These are phyloP conservation scores for Brassica balearica DNA, from an alignment of 441 rosid genomes.

Conservation along the genomic window DNA sequence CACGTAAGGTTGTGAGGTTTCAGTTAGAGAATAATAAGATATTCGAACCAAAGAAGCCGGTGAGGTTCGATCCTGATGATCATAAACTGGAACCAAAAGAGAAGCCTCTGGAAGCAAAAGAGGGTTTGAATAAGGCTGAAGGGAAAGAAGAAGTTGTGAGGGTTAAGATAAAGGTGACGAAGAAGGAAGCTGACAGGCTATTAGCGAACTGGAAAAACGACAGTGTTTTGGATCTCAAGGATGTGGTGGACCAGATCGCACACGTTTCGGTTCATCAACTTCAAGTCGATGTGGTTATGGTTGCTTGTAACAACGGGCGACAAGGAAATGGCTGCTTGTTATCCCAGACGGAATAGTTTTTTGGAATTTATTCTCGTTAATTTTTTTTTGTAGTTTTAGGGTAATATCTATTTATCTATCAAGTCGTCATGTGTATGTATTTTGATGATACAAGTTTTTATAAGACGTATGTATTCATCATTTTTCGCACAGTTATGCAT, in stretches of 20 bases:
- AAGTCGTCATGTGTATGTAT: not conserved
- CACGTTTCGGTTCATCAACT: conserved; percentile 40
- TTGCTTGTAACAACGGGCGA: conserved; percentile 23
- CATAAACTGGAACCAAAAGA: conserved; percentile 23
- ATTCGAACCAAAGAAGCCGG: conserved; percentile 32
- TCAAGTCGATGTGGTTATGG: conserved; percentile 40
- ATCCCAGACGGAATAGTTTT: not conserved
- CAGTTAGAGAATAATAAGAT: conserved; percentile 41
- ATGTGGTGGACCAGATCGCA: conserved; percentile 38
- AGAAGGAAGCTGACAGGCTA: conserved; percentile 39
- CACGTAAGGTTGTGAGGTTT: conserved; percentile 46
- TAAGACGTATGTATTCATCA: not conserved
- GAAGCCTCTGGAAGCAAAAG: conserved; percentile 20
- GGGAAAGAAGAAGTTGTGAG: conserved; percentile 36
- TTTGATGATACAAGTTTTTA: not conserved
- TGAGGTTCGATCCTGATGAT: conserved; percentile 1
- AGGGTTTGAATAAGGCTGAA: conserved; percentile 7
- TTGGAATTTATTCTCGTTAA: not conserved
- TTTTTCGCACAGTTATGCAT: not conserved
- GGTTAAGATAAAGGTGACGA: conserved; percentile 43
- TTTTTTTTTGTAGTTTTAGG: conserved; percentile 6
- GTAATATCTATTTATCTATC: not conserved
- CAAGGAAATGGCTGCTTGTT: conserved; percentile 24
- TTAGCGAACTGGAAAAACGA: conserved; percentile 29
- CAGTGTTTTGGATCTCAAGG: conserved; percentile 31